Conservation (phyloP, 1,139 yeast genomes). For the Yamadazyma friedrichii region DNA sequence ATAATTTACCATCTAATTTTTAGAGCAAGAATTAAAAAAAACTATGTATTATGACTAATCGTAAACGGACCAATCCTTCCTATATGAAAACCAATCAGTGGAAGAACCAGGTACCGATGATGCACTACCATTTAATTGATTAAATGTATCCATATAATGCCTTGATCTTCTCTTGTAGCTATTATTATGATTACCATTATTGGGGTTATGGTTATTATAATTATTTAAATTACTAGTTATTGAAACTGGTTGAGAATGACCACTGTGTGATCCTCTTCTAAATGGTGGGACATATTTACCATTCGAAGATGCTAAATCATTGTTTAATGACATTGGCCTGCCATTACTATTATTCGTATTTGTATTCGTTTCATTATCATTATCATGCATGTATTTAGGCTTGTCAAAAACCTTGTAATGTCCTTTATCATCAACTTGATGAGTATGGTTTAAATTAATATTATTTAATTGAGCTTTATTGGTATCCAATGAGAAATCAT, state of each 20-base stretch:
- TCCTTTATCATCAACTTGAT: slow-evolving; percentile 6
- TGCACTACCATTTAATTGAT: slow-evolving; percentile 8
- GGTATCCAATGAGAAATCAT: slow-evolving; percentile 29
- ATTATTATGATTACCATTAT: slow-evolving; percentile 5
- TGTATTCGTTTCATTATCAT: slow-evolving; percentile 5
- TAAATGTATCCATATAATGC: slow-evolving; percentile 4
- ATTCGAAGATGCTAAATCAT: slow-evolving; percentile 21
- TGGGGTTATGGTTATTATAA: background rate
- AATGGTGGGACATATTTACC: slow-evolving; percentile 75
- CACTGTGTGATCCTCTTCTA: slow-evolving; percentile 46
- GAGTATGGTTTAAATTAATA: slow-evolving; percentile 1
- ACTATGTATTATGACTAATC: slow-evolving; percentile 16
- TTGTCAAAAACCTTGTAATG: background rate
- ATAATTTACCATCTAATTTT: no score
- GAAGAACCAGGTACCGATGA: slow-evolving; percentile 33
- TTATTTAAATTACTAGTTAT: background rate
- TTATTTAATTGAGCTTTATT: background rate
- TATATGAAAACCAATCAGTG: slow-evolving; percentile 38
- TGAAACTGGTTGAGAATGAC: slow-evolving; percentile 1
- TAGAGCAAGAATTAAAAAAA: background rate
- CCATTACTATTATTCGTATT: slow-evolving; percentile 5
- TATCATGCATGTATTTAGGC: slow-evolving; percentile 6
- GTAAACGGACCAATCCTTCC: slow-evolving; percentile 35
- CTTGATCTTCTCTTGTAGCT: slow-evolving; percentile 8
- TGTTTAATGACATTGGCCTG: slow-evolving; percentile 18